Conservation (phyloP, 306 rosid genomes). For the Cyamopsis tetragonoloba region DNA sequence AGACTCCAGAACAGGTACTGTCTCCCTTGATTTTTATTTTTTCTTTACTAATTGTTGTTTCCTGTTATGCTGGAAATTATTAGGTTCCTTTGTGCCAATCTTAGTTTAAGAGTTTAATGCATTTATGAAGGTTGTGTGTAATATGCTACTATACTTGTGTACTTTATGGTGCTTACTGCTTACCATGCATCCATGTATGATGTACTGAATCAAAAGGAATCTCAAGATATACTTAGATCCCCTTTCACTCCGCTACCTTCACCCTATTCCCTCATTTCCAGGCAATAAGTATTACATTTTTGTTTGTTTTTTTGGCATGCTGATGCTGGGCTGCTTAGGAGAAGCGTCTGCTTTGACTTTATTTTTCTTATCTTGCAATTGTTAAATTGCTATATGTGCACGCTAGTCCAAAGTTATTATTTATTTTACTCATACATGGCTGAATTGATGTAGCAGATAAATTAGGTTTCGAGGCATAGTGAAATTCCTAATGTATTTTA, state of each 20-base stretch:
- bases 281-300: background rate
- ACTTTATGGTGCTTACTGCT: background rate
- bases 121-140: background rate
- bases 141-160: background rate
- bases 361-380: too few species aligned
- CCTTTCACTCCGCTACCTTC: background rate
- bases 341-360: too few species aligned
- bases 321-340: background rate
- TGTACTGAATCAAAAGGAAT: background rate
- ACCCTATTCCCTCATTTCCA: background rate
- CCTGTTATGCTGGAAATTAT: background rate
- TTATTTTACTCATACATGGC: background rate
- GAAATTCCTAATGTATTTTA: background rate
- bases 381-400: background rate
- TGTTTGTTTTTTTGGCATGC: background rate
- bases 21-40: background rate
- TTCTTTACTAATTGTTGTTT: background rate
- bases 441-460: background rate
- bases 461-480: background rate
- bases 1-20: slow-evolving; percentile 98
- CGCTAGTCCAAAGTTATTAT: background rate
- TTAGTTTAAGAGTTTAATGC: background rate
- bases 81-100: background rate
- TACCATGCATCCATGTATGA: too few species aligned
- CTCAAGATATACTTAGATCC: background rate